Evolutionary conservation across 2,329 filamentous ascomycete genomes (phyloP).

Genomic region (Xylaria arbuscula): DNA sequence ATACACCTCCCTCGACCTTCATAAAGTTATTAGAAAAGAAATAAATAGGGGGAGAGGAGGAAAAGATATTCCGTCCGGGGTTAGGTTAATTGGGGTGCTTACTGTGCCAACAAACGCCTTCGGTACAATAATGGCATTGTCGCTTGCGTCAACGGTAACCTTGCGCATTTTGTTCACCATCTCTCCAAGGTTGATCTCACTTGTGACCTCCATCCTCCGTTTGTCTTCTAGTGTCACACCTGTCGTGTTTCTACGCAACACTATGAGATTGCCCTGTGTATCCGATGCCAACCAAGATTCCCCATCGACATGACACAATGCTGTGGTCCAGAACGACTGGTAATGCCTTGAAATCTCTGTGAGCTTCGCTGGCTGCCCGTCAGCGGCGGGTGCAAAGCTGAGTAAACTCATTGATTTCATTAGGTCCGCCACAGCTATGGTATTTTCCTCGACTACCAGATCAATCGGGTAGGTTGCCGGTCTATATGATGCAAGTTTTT

Average conservation of each 20-base stretch:
- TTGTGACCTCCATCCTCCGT: slow-evolving; percentile 75
- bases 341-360: slow-evolving; percentile 83
- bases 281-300: slow-evolving; percentile 86
- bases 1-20: slow-evolving; percentile 89
- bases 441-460: slow-evolving; percentile 76
- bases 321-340: slow-evolving; percentile 84
- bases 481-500: slow-evolving; percentile 79
- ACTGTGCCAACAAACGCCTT: slow-evolving; percentile 91
- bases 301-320: slow-evolving; percentile 76
- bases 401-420: slow-evolving; percentile 92
- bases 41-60: no score
- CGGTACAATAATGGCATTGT: slow-evolving; percentile 77
- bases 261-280: slow-evolving; percentile 85
- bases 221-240: slow-evolving; percentile 81
- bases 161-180: slow-evolving; percentile 90
- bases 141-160: slow-evolving; percentile 73
- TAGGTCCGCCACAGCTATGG: slow-evolving; percentile 87
- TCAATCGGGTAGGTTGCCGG: slow-evolving; percentile 87
- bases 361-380: slow-evolving; percentile 70
- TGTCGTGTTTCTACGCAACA: slow-evolving; percentile 77
- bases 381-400: slow-evolving; percentile 70
- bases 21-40: slow-evolving; percentile 25
- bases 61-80: neutral
- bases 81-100: slow-evolving; percentile 52
- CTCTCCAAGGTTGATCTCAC: slow-evolving; percentile 88